phyloP scores from a whole-genome alignment of 176 grass and related monocot species.

The Phragmites australis region DNA sequence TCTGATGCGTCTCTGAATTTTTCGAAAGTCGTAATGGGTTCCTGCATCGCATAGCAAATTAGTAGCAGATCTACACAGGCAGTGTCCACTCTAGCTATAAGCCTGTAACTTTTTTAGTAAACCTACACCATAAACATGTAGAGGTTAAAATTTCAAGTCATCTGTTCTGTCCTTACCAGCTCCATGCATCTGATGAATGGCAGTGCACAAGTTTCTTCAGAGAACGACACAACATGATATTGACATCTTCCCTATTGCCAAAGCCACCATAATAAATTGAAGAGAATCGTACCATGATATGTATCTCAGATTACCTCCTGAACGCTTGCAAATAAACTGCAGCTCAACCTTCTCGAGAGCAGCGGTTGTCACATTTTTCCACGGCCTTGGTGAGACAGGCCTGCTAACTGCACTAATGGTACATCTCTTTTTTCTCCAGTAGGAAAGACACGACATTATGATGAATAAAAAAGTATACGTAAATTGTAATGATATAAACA shows the following conservation, averaged over 20 bases:
- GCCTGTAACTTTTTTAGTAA: background rate
- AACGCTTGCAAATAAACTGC: conserved; percentile 37
- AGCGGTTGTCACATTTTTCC: conserved; percentile 57
- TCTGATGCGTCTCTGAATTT: background rate
- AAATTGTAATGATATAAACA: conserved; percentile 15
- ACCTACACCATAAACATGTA: background rate
- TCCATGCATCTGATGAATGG: background rate
- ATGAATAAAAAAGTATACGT: conserved; percentile 1
- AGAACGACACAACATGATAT: background rate
- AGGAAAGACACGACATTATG: background rate
- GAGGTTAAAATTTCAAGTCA: background rate
- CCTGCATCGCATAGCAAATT: conserved; percentile 1
- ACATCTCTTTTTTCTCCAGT: conserved; percentile 35
- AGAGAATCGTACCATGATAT: background rate
- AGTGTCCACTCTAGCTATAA: background rate
- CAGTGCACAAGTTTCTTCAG: conserved; percentile 5
- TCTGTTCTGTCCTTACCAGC: background rate
- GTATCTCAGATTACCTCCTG: conserved; percentile 15
- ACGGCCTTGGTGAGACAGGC: conserved; percentile 65
- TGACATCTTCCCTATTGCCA: background rate
- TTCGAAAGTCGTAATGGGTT: background rate
- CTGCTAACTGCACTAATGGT: conserved; percentile 62
- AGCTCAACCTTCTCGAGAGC: conserved; percentile 66
- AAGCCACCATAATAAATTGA: background rate
- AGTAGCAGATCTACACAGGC: background rate